Percentiles rank a stretch among this genome's conserved stretches.
Conservation (phyloP, 2,329 filamentous ascomycete genomes). For the Neofusicoccum parvum region DNA sequence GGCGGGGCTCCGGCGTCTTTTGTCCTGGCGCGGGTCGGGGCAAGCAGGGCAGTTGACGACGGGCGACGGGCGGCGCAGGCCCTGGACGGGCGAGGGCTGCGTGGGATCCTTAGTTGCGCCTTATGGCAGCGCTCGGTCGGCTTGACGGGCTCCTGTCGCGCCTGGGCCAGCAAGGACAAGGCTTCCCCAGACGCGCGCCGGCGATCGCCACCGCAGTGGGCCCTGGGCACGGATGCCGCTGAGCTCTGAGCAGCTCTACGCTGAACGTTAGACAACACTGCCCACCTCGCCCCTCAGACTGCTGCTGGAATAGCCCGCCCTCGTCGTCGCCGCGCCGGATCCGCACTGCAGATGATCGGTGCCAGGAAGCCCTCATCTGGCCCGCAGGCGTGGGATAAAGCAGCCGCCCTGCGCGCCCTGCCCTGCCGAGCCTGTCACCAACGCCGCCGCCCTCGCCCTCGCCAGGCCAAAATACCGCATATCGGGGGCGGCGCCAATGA, state of each 20-base stretch:
- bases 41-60: too few species aligned
- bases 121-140: too few species aligned
- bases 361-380: neutral
- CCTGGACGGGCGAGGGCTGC: too few species aligned
- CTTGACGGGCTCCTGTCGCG: too few species aligned
- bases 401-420: neutral
- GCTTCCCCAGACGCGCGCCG: conserved; percentile 8
- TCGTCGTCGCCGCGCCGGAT: neutral
- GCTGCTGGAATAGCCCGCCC: too few species aligned
- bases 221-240: neutral
- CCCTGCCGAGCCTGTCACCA: neutral
- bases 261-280: neutral
- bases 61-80: too few species aligned
- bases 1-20: neutral
- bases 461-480: conserved; percentile 1
- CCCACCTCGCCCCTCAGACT: neutral
- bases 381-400: neutral
- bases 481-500: neutral
- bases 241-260: neutral
- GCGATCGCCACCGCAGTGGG: neutral
- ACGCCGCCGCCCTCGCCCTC: neutral
- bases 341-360: conserved; percentile 1
- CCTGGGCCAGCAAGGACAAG: neutral
- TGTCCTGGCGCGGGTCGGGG: neutral
- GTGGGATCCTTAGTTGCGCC: too few species aligned